These are phyloP conservation scores for Fusarium nematophilum DNA, from an alignment of 2,329 filamentous ascomycete genomes.

Conservation along the genomic window DNA sequence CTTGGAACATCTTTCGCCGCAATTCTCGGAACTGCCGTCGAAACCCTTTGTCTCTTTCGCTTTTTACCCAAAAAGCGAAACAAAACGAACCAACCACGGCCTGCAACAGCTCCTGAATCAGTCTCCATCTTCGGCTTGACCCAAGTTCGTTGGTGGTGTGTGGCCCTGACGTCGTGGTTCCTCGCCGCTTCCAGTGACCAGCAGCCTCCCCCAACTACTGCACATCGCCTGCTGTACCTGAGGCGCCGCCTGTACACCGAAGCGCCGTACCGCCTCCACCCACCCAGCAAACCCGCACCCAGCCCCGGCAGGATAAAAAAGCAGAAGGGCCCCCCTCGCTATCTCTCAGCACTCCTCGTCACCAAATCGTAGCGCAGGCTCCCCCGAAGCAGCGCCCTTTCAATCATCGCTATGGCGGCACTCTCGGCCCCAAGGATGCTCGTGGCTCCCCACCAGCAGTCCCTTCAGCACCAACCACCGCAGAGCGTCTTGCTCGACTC, in stretches of 20 bases:
- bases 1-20: conserved; percentile 24
- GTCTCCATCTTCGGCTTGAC: conserved; percentile 31
- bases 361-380: not conserved
- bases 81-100: conserved; percentile 34
- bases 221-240: conserved; percentile 28
- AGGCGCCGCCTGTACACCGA: conserved; percentile 38
- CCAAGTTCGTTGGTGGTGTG: conserved; percentile 38
- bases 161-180: conserved; percentile 40
- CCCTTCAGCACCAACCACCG: conserved; percentile 41
- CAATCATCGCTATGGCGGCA: conserved; percentile 40
- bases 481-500: conserved; percentile 34
- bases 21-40: conserved; percentile 36
- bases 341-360: conserved; percentile 7
- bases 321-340: conserved; percentile 23
- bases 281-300: conserved; percentile 24
- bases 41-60: conserved; percentile 16
- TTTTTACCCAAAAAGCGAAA: conserved; percentile 19
- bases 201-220: conserved; percentile 28
- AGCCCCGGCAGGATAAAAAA: conserved; percentile 27
- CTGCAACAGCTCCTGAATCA: conserved; percentile 30
- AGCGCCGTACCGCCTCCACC: conserved; percentile 35
- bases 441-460: conserved; percentile 38
- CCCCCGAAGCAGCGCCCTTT: conserved; percentile 11
- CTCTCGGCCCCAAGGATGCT: conserved; percentile 39
- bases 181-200: conserved; percentile 41